A percentile compares a stretch with the other conserved stretches of the same genome.
Conservation (phyloP, 2,329 filamentous ascomycete genomes). For the Corinectria fuckeliana region DNA sequence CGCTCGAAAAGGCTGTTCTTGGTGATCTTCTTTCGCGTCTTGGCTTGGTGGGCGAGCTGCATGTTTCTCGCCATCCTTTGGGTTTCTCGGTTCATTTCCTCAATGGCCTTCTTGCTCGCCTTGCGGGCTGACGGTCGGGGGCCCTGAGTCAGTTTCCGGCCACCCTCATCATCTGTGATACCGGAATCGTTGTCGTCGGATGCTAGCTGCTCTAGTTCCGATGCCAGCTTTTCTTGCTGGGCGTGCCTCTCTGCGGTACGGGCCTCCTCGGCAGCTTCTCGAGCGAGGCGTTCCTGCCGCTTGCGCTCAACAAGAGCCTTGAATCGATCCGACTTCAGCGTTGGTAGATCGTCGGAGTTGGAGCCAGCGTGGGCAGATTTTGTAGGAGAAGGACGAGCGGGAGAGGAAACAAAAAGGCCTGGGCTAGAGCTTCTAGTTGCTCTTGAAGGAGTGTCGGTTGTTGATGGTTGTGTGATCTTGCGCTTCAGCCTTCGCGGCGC, state of each 20-base stretch:
- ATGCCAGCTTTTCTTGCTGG: slow-evolving; percentile 44
- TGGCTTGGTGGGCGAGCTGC: slow-evolving; percentile 88
- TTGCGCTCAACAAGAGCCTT: slow-evolving; percentile 77
- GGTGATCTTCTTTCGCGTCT: slow-evolving; percentile 88
- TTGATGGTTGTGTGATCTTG: slow-evolving; percentile 44
- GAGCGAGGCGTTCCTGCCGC: slow-evolving; percentile 71
- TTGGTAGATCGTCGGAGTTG: slow-evolving; percentile 55
- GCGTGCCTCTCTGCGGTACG: slow-evolving; percentile 53
- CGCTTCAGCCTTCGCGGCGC: slow-evolving; percentile 50
- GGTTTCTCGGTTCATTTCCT: slow-evolving; percentile 95
- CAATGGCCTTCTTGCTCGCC: slow-evolving; percentile 91
- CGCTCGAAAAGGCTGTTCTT: slow-evolving; percentile 82
- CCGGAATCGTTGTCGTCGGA: slow-evolving; percentile 53
- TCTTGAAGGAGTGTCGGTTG: slow-evolving; percentile 31
- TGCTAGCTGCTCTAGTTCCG: slow-evolving; percentile 44
- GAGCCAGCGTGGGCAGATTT: slow-evolving; percentile 43
- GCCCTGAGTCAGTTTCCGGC: slow-evolving; percentile 71
- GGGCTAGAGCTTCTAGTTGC: slow-evolving; percentile 44
- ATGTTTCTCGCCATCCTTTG: slow-evolving; percentile 89
- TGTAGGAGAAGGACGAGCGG: slow-evolving; percentile 45
- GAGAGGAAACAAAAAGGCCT: slow-evolving; percentile 64
- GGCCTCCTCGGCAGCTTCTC: slow-evolving; percentile 65
- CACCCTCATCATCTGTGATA: slow-evolving; percentile 67
- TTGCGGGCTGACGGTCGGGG: slow-evolving; percentile 73
- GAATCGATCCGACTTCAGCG: slow-evolving; percentile 65